Evolutionary conservation across 2,329 filamentous ascomycete genomes (phyloP), one percentile per base, ranked within the genome.

Genomic region (Ophiocordyceps camponoti-rufipedis): DNA sequence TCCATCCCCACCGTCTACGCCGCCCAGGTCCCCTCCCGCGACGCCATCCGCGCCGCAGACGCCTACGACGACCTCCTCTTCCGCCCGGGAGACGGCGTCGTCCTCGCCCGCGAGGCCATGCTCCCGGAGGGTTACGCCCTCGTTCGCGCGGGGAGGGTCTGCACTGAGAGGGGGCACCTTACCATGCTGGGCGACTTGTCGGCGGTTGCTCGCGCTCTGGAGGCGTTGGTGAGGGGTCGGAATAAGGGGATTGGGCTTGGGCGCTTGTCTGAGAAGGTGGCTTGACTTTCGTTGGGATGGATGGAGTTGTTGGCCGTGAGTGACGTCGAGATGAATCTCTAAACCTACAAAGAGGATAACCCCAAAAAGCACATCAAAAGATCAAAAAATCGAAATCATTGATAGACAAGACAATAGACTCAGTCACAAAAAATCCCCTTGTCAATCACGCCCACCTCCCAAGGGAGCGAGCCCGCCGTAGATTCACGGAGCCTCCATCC

Each of bases 1-100:
- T 78, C 78, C 23, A 84, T 82, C 1, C 88, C 88, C 0, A 95
- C 88, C 0, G 84, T 94, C 1, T 86, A 80, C 56, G 86, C 82
- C 0, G 85, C 85, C 0, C 78, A 80, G 41, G 85, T 96, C 0
- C 65, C 73, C 13, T 76, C 77, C 2, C 69, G 73, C 4, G 86
- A 89, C 45, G 78, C 73, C 0, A 94, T 95, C 52, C 74, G 78
- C 44, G 76, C 78, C 49, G 67, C 76, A 0, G 85, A 93, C 59
- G 80, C 78, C 1, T 95, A 94, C 58, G 86, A 94, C 51, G 81
- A 93, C 53, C 69, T 96, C 2, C 75, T 85, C 0, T 95, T 95
- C 63, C 82, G 83, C 1, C 81, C 80, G 19, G 87, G 88, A 2
- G 88, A 96, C 57, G 89, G 88, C 0, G 88, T 96, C 0, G 86